A percentile compares a stretch with the other conserved stretches of the same genome.
These are phyloP conservation scores for Schizochytrium sp. DNA, from an alignment of 108 stramenopile genomes.

Conservation along the genomic window DNA sequence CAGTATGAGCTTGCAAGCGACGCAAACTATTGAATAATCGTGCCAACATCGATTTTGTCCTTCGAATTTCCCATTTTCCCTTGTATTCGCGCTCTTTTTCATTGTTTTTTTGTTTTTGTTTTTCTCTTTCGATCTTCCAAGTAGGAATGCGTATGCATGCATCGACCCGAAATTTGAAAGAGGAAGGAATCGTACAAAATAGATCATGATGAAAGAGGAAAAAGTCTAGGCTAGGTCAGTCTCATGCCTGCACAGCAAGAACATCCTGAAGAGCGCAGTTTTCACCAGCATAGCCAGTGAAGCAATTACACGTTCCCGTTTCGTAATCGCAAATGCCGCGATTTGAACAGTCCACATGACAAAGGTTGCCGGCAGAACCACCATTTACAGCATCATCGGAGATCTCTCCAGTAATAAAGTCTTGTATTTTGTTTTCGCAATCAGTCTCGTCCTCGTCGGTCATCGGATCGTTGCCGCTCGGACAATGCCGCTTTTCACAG, in stretches of 20 bases:
- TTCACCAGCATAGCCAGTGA: slow-evolving; percentile 39
- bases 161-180: background rate
- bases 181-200: background rate
- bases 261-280: slow-evolving; percentile 23
- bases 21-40: background rate
- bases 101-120: too few species aligned
- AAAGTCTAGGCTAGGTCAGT: background rate
- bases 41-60: background rate
- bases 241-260: background rate
- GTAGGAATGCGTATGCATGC: too few species aligned
- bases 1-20: background rate
- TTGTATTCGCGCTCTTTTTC: too few species aligned
- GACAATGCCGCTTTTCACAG: slow-evolving; percentile 45
- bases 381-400: background rate
- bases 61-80: too few species aligned
- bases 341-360: slow-evolving; percentile 55
- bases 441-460: slow-evolving; percentile 42
- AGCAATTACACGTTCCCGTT: slow-evolving; percentile 47
- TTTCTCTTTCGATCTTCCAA: too few species aligned
- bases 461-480: slow-evolving; percentile 51
- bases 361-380: slow-evolving; percentile 42
- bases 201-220: background rate
- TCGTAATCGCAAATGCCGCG: slow-evolving; percentile 52
- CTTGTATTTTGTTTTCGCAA: slow-evolving; percentile 24
- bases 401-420: background rate